phyloP scores from a whole-genome alignment of 805 yeast species.

The Kodamaea sagamina region DNA sequence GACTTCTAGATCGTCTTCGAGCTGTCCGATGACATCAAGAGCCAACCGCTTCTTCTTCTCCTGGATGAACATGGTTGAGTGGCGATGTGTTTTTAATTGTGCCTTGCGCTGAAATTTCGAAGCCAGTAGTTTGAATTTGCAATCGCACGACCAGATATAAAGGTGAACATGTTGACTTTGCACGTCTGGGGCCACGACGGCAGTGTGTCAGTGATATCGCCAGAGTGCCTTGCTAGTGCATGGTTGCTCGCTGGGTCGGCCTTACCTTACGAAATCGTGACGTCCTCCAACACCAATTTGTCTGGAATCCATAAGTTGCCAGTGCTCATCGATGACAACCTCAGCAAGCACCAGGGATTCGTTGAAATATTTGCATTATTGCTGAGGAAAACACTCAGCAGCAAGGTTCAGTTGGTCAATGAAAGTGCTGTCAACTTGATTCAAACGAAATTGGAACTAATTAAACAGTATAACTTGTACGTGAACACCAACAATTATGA shows the following conservation, averaged over 20 bases:
- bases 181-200: slow-evolving; percentile 57
- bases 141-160: slow-evolving; percentile 3
- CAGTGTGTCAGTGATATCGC: slow-evolving; percentile 47
- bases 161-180: slow-evolving; percentile 20
- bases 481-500: slow-evolving; percentile 61
- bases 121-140: slow-evolving; percentile 2
- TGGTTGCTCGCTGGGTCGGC: slow-evolving; percentile 38
- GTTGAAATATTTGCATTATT: slow-evolving; percentile 36
- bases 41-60: slow-evolving; percentile 24
- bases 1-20: slow-evolving; percentile 54
- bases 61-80: slow-evolving; percentile 6
- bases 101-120: slow-evolving; percentile 1
- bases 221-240: slow-evolving; percentile 51
- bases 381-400: slow-evolving; percentile 13
- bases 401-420: slow-evolving; percentile 36
- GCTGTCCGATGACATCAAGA: slow-evolving; percentile 57
- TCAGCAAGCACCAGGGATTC: slow-evolving; percentile 41
- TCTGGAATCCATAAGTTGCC: slow-evolving; percentile 57
- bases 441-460: slow-evolving; percentile 41
- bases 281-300: slow-evolving; percentile 59
- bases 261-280: slow-evolving; percentile 38
- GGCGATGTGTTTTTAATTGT: slow-evolving; percentile 17
- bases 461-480: slow-evolving; percentile 59
- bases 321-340: slow-evolving; percentile 31
- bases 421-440: slow-evolving; percentile 47